phyloP scores from a whole-genome alignment of 1,139 yeast species.

The Kurtzmaniella natalensis region DNA sequence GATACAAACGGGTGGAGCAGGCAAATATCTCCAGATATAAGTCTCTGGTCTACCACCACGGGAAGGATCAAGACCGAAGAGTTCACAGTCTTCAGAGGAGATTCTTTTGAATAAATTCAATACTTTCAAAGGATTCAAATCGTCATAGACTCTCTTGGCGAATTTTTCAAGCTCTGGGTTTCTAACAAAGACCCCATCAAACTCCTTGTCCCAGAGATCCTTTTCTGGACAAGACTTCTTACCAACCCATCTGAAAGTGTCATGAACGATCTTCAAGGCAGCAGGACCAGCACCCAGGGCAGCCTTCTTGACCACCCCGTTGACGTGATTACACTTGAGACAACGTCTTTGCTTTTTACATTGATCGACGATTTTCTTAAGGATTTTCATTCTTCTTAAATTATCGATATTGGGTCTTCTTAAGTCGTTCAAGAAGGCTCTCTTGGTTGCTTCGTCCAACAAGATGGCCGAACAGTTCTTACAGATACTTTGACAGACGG shows the following conservation, averaged over 20 bases:
- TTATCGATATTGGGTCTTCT: constrained; percentile 89
- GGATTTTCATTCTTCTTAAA: constrained; percentile 81
- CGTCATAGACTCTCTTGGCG: constrained; percentile 85
- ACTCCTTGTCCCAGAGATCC: constrained; percentile 78
- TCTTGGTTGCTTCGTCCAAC: constrained; percentile 66
- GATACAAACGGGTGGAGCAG: constrained; percentile 98
- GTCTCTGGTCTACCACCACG: constrained; percentile 93
- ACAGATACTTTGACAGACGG: constrained; percentile 87
- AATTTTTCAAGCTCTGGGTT: constrained; percentile 89
- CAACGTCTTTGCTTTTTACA: constrained; percentile 95
- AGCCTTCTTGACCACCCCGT: constrained; percentile 97
- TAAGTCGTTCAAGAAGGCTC: constrained; percentile 68
- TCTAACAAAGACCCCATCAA: constrained; percentile 62
- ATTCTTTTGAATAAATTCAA: constrained; percentile 83
- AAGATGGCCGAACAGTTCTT: constrained; percentile 81
- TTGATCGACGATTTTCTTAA: constrained; percentile 81
- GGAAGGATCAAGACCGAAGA: constrained; percentile 84
- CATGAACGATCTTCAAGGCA: constrained; percentile 91
- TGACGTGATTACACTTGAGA: constrained; percentile 76
- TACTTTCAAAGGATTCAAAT: constrained; percentile 88
- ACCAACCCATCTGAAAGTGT: constrained; percentile 93
- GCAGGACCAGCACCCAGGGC: constrained; percentile 92
- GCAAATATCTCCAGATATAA: constrained; percentile 94
- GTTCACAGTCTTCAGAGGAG: constrained; percentile 82
- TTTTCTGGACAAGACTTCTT: constrained; percentile 86